Base-by-base conservation (phyloP, 768 basidiomycete species). In the Scleroderma bovista region DNA sequence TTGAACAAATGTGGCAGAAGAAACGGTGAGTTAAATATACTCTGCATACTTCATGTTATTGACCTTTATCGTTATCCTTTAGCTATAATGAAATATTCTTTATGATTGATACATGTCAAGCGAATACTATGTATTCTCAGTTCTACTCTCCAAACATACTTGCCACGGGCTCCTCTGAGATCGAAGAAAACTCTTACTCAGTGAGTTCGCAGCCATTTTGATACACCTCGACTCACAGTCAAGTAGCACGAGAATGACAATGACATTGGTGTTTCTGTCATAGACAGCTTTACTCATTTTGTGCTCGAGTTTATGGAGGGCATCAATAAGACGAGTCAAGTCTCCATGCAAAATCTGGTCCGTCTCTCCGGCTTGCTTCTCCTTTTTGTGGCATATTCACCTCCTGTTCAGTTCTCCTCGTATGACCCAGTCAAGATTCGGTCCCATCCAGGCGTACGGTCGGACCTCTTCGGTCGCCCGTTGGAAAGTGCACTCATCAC, bases 1-100 rank as follows among this genome's bases (percentile, higher is more conserved):
- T 98, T 53, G 93, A 93, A 66, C 94, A 97, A 69, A 99, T 99
- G 95, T 93, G 86, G 75, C 88, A 94, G 65, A 97, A 97, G 76
- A 86, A 87, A 64, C 74, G 94, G 93, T 88, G 50, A 39, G 78
- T 34, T 31, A 7, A 15, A 29, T 29, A 29, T 29, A 29, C 5
- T 5, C 26, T 29, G 26, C 26, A 29, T 5, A 9, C 26, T 29
- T 29, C 26, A 5, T 29, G 26, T 29, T 4, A 86, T 85, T 43
- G 47, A 15, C n/a, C 31, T 23, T n/a, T 16, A 26, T 20, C 15
- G 12, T 29, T 20, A 15, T 29, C 16, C 24, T 23, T 43, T 23
- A 64, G 63, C 3, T 99, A 97, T 72, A 94, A 97, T 67, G 91
- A 95, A 65, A 82, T 99, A 44, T 79, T 99, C 60, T 96, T 95